phyloP scores from a whole-genome alignment of 371 early-diverging fungal species.

The Furculomyces boomerangus region DNA sequence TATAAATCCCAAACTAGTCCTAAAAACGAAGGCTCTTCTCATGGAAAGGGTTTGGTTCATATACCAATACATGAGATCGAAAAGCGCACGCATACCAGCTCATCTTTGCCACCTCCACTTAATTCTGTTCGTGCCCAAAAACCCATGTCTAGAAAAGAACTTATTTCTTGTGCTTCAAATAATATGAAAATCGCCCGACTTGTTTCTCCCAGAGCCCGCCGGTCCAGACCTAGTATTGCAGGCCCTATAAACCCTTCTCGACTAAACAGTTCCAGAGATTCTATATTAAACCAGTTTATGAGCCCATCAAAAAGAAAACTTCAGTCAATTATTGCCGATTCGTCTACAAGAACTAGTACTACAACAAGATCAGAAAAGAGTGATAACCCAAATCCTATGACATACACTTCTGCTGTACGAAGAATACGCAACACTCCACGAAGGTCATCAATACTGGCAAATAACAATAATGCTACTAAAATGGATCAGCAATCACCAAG shows the following conservation, averaged over 20 bases:
- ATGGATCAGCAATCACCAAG: not conserved
- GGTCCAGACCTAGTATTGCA: not conserved
- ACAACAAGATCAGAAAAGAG: too few relatives aligned
- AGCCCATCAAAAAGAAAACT: not conserved
- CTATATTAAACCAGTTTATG: not conserved
- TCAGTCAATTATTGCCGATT: not conserved
- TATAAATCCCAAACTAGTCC: slow-evolving; percentile 8
- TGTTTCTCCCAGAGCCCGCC: not conserved
- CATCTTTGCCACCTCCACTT: not conserved
- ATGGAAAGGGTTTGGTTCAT: not conserved
- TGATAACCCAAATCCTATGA: not conserved
- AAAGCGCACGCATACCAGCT: not conserved
- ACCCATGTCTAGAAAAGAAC: not conserved
- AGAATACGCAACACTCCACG: not conserved
- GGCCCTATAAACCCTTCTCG: not conserved
- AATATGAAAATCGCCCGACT: not conserved
- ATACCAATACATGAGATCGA: not conserved
- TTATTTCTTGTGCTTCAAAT: not conserved
- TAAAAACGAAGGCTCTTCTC: slow-evolving; percentile 10
- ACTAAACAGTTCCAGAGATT: not conserved
- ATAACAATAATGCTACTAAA: not conserved
- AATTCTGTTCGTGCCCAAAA: not conserved
- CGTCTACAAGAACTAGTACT: not conserved
- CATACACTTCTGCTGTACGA: not conserved
- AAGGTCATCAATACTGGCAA: not conserved